Percentiles rank a stretch among this genome's conserved stretches.
phyloP scores from a whole-genome alignment of 2,329 filamentous ascomycete species.

The Ilyonectria destructans region DNA sequence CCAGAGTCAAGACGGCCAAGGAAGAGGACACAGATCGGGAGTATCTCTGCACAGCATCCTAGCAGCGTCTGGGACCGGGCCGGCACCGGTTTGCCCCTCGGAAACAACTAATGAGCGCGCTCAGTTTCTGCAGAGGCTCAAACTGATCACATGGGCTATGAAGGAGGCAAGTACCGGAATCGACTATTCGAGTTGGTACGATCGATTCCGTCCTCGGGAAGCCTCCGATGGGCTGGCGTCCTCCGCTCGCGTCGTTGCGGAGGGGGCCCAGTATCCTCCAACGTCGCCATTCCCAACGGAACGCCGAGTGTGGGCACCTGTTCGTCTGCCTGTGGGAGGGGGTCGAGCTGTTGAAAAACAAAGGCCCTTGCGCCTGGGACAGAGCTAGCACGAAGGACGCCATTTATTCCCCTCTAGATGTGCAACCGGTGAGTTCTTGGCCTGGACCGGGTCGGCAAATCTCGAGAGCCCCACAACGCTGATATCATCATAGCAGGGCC shows the following conservation, averaged over 20 bases:
- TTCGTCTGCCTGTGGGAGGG: neutral
- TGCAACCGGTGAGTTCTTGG: neutral
- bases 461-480: neutral
- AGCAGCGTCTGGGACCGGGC: neutral
- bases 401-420: no score
- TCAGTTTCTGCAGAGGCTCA: neutral
- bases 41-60: neutral
- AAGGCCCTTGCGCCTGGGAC: no score
- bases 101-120: neutral
- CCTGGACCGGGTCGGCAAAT: neutral
- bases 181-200: neutral
- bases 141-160: neutral
- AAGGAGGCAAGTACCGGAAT: neutral
- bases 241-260: neutral
- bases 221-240: neutral
- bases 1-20: neutral
- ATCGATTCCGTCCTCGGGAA: neutral
- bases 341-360: neutral
- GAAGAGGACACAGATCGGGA: neutral
- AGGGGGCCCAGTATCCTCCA: no score
- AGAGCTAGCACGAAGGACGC: no score
- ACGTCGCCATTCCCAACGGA: no score
- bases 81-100: neutral
- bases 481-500: no score
- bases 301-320: neutral